Conservation (phyloP, 1,139 yeast species). For the Blastobotrys persicus region DNA sequence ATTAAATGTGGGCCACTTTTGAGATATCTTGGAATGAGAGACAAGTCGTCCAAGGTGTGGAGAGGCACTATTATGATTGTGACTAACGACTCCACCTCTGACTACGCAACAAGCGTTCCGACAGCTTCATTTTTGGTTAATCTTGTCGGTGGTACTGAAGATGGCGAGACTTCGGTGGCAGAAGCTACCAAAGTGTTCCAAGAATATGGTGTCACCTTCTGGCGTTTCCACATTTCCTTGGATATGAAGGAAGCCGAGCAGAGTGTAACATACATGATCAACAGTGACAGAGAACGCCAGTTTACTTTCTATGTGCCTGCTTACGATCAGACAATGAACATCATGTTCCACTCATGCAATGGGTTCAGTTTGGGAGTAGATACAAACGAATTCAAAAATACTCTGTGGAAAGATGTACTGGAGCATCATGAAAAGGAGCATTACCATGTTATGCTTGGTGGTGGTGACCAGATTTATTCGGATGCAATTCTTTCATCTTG, state of each 20-base stretch:
- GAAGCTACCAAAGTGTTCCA: conserved; percentile 39
- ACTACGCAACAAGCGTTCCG: conserved; percentile 27
- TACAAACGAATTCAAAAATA: conserved; percentile 63
- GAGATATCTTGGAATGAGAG: conserved; percentile 60
- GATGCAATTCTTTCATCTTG: conserved; percentile 67
- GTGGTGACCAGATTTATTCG: conserved; percentile 93
- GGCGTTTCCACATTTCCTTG: conserved; percentile 59
- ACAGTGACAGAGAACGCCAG: conserved; percentile 44
- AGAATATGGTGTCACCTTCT: conserved; percentile 55
- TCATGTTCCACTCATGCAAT: conserved; percentile 81
- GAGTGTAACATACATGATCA: conserved; percentile 57
- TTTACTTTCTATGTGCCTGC: conserved; percentile 60
- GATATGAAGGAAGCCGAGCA: conserved; percentile 50
- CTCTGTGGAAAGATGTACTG: conserved; percentile 83
- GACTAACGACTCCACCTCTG: conserved; percentile 42
- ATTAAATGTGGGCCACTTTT: conserved; percentile 77
- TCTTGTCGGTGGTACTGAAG: not conserved
- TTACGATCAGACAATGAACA: conserved; percentile 63
- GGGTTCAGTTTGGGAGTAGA: conserved; percentile 83
- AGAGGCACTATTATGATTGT: conserved; percentile 66
- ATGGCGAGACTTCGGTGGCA: conserved; percentile 1
- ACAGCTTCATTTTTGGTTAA: conserved; percentile 7
- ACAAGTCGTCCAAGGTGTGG: conserved; percentile 50
- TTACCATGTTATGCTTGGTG: conserved; percentile 94
- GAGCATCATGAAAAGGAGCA: conserved; percentile 58